Evolutionary conservation across 2,329 filamentous ascomycete genomes (phyloP), one percentile per base, ranked within the genome.

Genomic region (Microsporum audouinii): DNA sequence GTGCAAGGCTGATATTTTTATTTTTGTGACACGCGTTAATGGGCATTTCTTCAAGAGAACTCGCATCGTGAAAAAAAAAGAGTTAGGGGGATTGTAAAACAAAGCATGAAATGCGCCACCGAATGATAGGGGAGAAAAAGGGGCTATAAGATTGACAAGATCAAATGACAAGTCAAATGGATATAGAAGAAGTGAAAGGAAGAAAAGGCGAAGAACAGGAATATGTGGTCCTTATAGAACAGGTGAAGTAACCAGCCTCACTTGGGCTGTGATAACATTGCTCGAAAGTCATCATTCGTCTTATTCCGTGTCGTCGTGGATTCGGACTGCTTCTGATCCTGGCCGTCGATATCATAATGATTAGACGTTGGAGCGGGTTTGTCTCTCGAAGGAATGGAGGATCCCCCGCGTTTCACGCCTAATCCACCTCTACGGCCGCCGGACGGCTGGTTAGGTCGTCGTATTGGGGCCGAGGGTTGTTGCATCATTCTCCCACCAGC

Each of bases 251-350:
- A 31, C 49, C 49, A 55, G 49, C 49, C 49, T 55, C 31, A 55
- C 49, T 36, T 55, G 33, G 49, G 49, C 49, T 55, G 49, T 31
- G 56, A 58, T 43, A 84, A 74, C 78, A 83, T 78, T 36, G 76
- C 76, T 60, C 80, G 77, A 69, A 84, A 84, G 67, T 84, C 81
- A 58, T 77, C 77, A 67, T 84, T 84, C 57, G 57, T 59, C 68
- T 58, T 67, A 68, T 62, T 68, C 66, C 47, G 67, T 67, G 29
- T 58, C 56, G 7, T 65, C 67, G 39, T 63, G 49, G 67, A 65
- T 59, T 72, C 59, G 34, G 49, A 36, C 49, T 55, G 49, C 4
- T 55, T 55, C 14, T 55, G 49, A 53, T 53, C n/a, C 67, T 68
- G 43, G 31, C 57, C 31, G 23, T 59, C 29, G 41, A 23, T 27